Base-by-base conservation (phyloP, 2,329 filamentous ascomycete genomes). In the Venturia aucupariae region DNA sequence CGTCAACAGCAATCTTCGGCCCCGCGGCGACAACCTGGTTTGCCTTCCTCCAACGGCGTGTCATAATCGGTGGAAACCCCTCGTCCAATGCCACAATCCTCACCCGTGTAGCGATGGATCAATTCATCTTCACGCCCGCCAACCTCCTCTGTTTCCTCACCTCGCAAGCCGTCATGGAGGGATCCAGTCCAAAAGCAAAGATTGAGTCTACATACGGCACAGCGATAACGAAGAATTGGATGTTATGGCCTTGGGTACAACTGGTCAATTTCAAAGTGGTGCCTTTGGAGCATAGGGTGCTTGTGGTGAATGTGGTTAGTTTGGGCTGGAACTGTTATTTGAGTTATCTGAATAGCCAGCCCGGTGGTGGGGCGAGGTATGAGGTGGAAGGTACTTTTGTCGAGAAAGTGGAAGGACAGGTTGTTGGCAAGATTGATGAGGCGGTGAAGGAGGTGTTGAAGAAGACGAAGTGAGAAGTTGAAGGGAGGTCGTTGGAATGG, bases 11-110 rank as follows among this genome's bases (percentile, higher is more conserved):
- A 68, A 80, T 96, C 75, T 97, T 97, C 77, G 92, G 92, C 41
- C 92, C 92, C 62, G 89, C 86, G 30, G 92, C 92, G 7, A 91
- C 91, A 11, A 90, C 85, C 62, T 97, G 92, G 92, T 96, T 90
- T 81, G 81, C 82, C 67, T 83, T 96, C 75, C 86, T 97, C 65
- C 86, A 90, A 71, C 83, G 83, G 66, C 82, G 85, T 68, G 83
- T 96, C 69, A 81, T 73, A 67, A 72, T 91, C 66, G 79, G 81
- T 54, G 84, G 84, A 71, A 60, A 70, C 69, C 60, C 44, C 42
- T 44, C 46, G n/a, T 65, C 62, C 61, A 60, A 24, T 22, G 27
- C 64, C 35, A 62, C 65, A 5, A 61, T 67, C 65, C 60, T 38
- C 63, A 87, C 89, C 41, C 87, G 90, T 68, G 90, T 95, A 67